phyloP scores from a whole-genome alignment of 1,284 basidiomycete species.

The Pseudozyma hubeiensis region DNA sequence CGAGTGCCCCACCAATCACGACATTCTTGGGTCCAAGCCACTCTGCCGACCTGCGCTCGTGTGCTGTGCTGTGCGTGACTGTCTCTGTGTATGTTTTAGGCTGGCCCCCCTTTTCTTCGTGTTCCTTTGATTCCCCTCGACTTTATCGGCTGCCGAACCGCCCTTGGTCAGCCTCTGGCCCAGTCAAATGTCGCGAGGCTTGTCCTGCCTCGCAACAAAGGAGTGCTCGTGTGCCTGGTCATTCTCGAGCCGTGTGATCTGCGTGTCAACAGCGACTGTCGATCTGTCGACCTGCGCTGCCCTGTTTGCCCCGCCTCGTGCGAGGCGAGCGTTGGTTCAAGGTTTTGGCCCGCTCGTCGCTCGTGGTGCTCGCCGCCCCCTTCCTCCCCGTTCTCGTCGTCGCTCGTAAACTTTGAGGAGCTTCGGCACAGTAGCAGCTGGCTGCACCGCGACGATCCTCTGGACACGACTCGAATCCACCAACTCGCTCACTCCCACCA shows the following conservation, averaged over 20 bases:
- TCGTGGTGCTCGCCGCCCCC: not conserved
- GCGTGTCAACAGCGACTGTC: constrained; percentile 2
- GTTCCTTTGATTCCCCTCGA: not conserved
- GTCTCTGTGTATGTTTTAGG: not conserved
- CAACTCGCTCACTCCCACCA: not conserved
- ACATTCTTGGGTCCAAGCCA: not conserved
- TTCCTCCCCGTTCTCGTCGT: not conserved
- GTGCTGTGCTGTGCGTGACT: not conserved
- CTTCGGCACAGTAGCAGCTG: not conserved
- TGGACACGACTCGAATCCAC: not conserved
- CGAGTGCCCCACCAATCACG: not conserved
- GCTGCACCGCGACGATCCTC: constrained; percentile 21
- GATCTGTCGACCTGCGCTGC: not conserved
- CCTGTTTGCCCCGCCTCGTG: not conserved
- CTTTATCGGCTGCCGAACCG: not conserved
- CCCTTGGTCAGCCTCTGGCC: too few species aligned
- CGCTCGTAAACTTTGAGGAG: not conserved
- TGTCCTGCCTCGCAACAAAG: not conserved
- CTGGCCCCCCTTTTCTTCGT: not conserved
- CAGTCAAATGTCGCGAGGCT: too few species aligned
- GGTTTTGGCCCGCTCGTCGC: not conserved
- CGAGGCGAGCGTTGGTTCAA: not conserved
- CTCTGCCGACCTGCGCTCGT: not conserved
- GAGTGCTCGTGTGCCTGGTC: not conserved
- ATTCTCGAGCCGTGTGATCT: not conserved